Conservation (phyloP, 2,329 filamentous ascomycete genomes). For the Stylonectria norvegica region DNA sequence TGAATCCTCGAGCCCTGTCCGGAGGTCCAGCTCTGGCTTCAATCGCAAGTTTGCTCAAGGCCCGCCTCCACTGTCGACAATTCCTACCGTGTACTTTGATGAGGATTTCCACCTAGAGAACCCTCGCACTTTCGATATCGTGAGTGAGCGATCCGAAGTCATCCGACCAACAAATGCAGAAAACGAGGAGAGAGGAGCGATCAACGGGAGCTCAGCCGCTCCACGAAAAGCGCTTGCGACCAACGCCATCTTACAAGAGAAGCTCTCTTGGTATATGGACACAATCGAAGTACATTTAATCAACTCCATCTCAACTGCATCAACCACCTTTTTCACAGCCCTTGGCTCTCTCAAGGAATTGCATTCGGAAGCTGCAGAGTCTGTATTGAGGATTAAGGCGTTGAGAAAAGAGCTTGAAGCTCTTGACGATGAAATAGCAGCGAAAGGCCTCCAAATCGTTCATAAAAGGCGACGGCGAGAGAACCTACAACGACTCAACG, state of each 20-base stretch:
- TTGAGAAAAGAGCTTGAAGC: conserved; percentile 75
- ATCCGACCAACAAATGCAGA: conserved; percentile 63
- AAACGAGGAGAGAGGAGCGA: conserved; percentile 49
- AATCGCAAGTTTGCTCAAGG: conserved; percentile 63
- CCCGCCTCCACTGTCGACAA: conserved; percentile 83
- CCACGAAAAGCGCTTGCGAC: conserved; percentile 87
- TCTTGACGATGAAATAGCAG: conserved; percentile 82
- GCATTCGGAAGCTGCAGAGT: conserved; percentile 88
- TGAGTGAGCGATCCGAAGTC: conserved; percentile 95
- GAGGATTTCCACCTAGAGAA: conserved; percentile 95
- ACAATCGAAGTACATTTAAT: conserved; percentile 97
- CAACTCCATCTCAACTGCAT: conserved; percentile 91
- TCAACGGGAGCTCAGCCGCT: conserved; percentile 53
- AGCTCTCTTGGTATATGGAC: conserved; percentile 99
- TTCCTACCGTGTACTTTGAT: conserved; percentile 91
- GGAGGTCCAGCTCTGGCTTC: conserved; percentile 47
- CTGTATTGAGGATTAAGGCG: conserved; percentile 79
- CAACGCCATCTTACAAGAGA: conserved; percentile 96
- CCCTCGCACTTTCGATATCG: conserved; percentile 90
- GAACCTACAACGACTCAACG: conserved; percentile 77
- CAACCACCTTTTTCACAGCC: conserved; percentile 93
- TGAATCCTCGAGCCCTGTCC: conserved; percentile 41
- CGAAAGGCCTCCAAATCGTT: conserved; percentile 80
- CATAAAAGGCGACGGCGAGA: conserved; percentile 77
- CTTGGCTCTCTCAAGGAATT: conserved; percentile 86